phyloP scores from a whole-genome alignment of 2,329 filamentous ascomycete genomes.

The Phialocephala subalpina region DNA sequence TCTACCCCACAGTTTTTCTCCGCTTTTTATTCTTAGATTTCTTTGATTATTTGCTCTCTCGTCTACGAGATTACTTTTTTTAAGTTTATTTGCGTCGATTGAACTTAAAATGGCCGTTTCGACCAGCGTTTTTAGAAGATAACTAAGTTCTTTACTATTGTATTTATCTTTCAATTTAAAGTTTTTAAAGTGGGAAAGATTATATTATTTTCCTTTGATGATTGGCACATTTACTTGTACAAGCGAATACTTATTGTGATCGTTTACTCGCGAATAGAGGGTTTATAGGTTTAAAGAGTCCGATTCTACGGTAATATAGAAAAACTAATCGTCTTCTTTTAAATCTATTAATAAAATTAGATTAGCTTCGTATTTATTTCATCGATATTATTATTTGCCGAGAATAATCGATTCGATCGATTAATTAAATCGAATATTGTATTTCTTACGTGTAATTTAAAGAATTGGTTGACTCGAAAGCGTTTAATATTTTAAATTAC shows the following conservation, averaged over 20 bases:
- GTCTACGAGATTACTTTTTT: not conserved
- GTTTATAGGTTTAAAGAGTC: not conserved
- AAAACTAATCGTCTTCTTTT: not conserved
- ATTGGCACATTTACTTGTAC: not conserved
- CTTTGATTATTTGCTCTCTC: not conserved
- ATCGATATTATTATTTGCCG: not conserved
- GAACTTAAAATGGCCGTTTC: not conserved
- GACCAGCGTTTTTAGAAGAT: not conserved
- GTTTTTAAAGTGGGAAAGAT: not conserved
- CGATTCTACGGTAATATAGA: not conserved
- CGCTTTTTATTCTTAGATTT: not conserved
- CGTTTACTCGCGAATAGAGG: not conserved
- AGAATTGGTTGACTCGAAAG: not conserved
- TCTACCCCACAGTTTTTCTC: not conserved
- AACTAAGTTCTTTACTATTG: not conserved
- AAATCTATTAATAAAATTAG: not conserved
- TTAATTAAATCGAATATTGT: not conserved
- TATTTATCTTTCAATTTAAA: not conserved
- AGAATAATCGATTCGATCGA: not conserved
- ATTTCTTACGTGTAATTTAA: not conserved
- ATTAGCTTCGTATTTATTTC: not conserved
- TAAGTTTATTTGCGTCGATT: not conserved
- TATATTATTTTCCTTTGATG: not conserved
- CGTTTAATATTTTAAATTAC: not conserved
- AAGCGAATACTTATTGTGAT: not conserved